Evolutionary conservation across 306 rosid genomes (phyloP).

Genomic region (Fagus crenata): DNA sequence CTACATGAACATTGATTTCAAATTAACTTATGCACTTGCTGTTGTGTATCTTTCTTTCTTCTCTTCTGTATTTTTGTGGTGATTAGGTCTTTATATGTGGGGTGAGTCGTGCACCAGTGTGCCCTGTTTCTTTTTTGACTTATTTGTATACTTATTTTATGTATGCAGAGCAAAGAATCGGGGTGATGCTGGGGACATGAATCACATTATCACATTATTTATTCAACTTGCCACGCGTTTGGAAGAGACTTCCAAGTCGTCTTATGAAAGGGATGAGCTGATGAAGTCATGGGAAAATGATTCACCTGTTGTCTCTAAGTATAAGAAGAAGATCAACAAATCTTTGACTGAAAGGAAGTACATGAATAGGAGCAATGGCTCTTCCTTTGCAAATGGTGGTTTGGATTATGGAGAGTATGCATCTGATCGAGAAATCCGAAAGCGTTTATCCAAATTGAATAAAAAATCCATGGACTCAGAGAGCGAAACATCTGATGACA

Average conservation of each 20-base stretch:
- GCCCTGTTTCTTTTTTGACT: background rate
- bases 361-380: slow-evolving; percentile 59
- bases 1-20: background rate
- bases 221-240: slow-evolving; percentile 73
- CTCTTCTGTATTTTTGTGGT: background rate
- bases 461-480: slow-evolving; percentile 74
- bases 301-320: slow-evolving; percentile 50
- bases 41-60: background rate
- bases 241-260: slow-evolving; percentile 64
- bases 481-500: slow-evolving; percentile 85
- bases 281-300: slow-evolving; percentile 66
- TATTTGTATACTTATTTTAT: slow-evolving; percentile 1
- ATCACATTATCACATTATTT: slow-evolving; percentile 63
- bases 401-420: slow-evolving; percentile 66
- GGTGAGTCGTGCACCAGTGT: slow-evolving; percentile 23
- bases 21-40: background rate
- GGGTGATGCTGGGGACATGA: slow-evolving; percentile 75
- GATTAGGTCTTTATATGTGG: background rate
- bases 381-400: slow-evolving; percentile 47
- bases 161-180: slow-evolving; percentile 72
- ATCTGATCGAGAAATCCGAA: slow-evolving; percentile 86
- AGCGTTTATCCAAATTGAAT: slow-evolving; percentile 77
- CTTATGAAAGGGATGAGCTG: slow-evolving; percentile 55
- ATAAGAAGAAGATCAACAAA: slow-evolving; percentile 66
- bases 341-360: slow-evolving; percentile 66